A percentile compares a stretch with the other conserved stretches of the same genome.
Evolutionary conservation across 169 alveolate species (phyloP).

Genomic region (Cystoisospora suis): DNA sequence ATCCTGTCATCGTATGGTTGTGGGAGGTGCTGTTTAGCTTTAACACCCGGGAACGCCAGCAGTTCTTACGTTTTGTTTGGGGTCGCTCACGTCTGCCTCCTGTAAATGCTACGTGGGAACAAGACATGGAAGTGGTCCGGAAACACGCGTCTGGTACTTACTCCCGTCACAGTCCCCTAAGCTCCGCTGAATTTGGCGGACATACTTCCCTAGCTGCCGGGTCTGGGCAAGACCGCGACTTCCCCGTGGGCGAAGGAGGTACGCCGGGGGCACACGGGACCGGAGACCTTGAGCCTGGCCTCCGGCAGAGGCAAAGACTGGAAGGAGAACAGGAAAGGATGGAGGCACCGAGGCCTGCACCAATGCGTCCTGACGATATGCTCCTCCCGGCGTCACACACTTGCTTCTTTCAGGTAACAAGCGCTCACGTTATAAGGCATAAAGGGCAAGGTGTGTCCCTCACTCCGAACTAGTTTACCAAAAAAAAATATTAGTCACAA

Average conservation of each 20-base stretch:
- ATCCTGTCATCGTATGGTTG: slow-evolving; percentile 77
- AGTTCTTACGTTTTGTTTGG: slow-evolving; percentile 89
- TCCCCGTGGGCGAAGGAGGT: too few relatives aligned
- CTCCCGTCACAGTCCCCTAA: background rate
- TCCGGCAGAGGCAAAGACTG: background rate
- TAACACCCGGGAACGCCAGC: slow-evolving; percentile 81
- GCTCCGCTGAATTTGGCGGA: background rate
- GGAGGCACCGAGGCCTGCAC: background rate
- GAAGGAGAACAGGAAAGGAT: background rate
- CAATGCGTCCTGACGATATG: slow-evolving; percentile 57
- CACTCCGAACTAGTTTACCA: background rate
- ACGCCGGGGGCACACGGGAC: too few relatives aligned
- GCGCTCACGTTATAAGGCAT: background rate
- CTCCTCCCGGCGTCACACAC: slow-evolving; percentile 90
- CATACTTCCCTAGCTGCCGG: slow-evolving; percentile 22
- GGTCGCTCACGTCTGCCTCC: slow-evolving; percentile 91
- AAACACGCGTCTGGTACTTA: background rate
- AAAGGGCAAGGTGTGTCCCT: background rate
- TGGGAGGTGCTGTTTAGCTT: slow-evolving; percentile 88
- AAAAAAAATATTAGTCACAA: too few relatives aligned
- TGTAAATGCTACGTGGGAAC: slow-evolving; percentile 68
- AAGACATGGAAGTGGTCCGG: slow-evolving; percentile 68
- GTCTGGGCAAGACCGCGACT: too few relatives aligned
- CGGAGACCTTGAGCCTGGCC: too few relatives aligned
- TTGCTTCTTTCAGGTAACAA: slow-evolving; percentile 86